A percentile compares a stretch with the other conserved stretches of the same genome.
These are phyloP conservation scores for Triangularia verruculosa DNA, from an alignment of 2,329 filamentous ascomycete genomes.

Conservation along the genomic window DNA sequence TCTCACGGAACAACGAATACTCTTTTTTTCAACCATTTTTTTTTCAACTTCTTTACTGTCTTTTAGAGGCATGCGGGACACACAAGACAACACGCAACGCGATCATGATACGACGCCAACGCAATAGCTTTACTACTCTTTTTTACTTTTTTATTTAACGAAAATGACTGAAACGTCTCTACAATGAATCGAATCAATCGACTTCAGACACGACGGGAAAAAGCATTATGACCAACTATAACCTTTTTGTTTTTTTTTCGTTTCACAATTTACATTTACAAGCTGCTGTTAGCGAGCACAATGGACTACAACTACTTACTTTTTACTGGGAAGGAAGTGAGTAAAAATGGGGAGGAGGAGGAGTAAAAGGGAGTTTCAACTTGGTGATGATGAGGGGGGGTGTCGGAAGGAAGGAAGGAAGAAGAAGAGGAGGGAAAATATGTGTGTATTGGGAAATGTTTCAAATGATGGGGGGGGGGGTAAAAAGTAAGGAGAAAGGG, in stretches of 20 bases:
- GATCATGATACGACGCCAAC: constrained; percentile 5
- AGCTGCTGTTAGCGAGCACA: background rate
- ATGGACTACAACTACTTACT: background rate
- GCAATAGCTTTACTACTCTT: background rate
- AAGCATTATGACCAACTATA: background rate
- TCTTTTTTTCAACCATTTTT: constrained; percentile 10
- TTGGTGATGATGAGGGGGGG: background rate
- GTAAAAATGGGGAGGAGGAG: background rate
- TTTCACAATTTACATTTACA: background rate
- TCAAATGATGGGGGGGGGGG: too few relatives aligned
- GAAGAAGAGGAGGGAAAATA: background rate
- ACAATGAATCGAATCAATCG: background rate
- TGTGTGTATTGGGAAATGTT: too few relatives aligned
- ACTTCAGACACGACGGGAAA: background rate
- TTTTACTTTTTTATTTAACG: background rate
- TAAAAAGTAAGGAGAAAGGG: too few relatives aligned
- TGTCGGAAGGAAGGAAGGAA: background rate
- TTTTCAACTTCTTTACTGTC: constrained; percentile 12
- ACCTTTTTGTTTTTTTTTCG: too few relatives aligned
- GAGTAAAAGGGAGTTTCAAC: background rate
- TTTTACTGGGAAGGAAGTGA: background rate
- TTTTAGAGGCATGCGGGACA: background rate
- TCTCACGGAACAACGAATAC: background rate
- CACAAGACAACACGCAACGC: background rate
- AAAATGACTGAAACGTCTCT: constrained; percentile 5